Evolutionary conservation across 768 basidiomycete species (phyloP).

Genomic region (Suillus occidentalis): DNA sequence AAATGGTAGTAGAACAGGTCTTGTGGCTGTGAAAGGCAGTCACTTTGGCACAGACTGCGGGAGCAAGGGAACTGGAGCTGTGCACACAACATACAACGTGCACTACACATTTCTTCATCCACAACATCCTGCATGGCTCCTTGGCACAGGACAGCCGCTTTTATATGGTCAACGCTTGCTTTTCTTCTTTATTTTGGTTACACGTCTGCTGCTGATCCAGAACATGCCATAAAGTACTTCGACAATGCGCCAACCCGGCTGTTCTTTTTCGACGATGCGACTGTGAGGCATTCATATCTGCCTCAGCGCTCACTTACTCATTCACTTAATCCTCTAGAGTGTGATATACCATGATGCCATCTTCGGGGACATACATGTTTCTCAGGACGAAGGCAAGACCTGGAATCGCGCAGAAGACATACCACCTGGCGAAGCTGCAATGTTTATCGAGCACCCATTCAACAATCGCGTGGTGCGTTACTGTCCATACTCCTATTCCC

Average conservation of each 20-base stretch:
- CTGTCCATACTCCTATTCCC: background rate
- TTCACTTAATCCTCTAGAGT: constrained; percentile 34
- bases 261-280: constrained; percentile 92
- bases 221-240: constrained; percentile 54
- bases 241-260: constrained; percentile 71
- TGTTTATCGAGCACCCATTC: constrained; percentile 87
- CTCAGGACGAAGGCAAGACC: constrained; percentile 82
- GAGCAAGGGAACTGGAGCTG: background rate
- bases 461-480: constrained; percentile 68
- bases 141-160: constrained; percentile 27
- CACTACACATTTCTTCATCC: constrained; percentile 3
- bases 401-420: constrained; percentile 55
- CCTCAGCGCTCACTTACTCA: constrained; percentile 1
- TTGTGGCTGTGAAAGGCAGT: background rate
- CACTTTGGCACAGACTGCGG: background rate
- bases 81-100: background rate
- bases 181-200: constrained; percentile 23
- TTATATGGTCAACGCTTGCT: constrained; percentile 26
- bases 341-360: constrained; percentile 82
- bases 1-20: background rate
- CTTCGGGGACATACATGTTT: constrained; percentile 70
- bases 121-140: constrained; percentile 28
- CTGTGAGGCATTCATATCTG: constrained; percentile 52
- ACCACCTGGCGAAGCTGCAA: constrained; percentile 54
- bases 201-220: constrained; percentile 44